These are phyloP conservation scores for Aspergillus flavus DNA, from an alignment of 2,329 filamentous ascomycete genomes.

Conservation along the genomic window DNA sequence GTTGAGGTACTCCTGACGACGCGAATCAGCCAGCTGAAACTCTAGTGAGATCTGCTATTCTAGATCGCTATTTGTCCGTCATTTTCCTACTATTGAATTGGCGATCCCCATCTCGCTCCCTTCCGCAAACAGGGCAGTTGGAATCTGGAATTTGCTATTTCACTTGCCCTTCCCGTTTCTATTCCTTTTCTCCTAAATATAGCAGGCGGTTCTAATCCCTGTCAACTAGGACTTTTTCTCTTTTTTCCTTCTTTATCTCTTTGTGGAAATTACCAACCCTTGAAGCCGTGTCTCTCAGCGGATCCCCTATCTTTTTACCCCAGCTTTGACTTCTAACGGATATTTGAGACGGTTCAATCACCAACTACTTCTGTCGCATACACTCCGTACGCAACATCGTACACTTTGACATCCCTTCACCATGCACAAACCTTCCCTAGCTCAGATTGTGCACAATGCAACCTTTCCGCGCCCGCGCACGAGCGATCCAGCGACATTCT, in stretches of 20 bases:
- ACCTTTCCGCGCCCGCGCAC: conserved; percentile 60
- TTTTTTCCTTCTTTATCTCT: conserved; percentile 4
- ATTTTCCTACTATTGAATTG: conserved; percentile 21
- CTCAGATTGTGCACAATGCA: conserved; percentile 60
- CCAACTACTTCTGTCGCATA: neutral
- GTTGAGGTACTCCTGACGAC: neutral
- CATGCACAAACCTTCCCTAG: conserved; percentile 64
- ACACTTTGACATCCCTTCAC: conserved; percentile 22
- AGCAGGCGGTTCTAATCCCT: conserved; percentile 16
- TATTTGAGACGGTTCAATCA: neutral
- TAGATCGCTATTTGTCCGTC: conserved; percentile 7
- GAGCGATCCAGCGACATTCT: conserved; percentile 61
- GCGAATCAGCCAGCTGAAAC: conserved; percentile 11
- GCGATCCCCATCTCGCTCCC: conserved; percentile 14
- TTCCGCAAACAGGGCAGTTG: conserved; percentile 16
- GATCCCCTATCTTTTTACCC: conserved; percentile 2
- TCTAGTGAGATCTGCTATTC: conserved; percentile 13
- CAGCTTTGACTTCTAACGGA: neutral
- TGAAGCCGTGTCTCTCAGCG: neutral
- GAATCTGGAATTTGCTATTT: conserved; percentile 8
- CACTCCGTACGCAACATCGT: neutral
- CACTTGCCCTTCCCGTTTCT: conserved; percentile 8
- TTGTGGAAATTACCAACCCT: neutral
- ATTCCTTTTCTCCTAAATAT: conserved; percentile 17
- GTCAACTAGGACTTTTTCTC: conserved; percentile 11